phyloP scores from a whole-genome alignment of 805 yeast genomes.

The Suhomyces xylopsoci region DNA sequence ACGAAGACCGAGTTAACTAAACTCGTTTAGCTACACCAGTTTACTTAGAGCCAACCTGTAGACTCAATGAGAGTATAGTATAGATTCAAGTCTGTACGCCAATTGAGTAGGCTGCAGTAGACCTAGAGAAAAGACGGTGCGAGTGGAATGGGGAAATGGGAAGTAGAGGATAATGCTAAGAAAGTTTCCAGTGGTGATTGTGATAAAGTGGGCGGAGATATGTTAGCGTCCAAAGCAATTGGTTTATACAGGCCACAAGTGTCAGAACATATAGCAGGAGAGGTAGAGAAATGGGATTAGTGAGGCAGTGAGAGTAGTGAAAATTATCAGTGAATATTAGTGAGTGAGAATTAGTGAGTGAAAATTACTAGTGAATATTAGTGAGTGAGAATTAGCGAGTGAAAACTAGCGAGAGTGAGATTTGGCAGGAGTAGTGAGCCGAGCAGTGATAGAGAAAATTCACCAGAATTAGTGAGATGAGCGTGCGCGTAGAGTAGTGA shows the following conservation, averaged over 20 bases:
- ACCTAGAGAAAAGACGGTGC: not conserved
- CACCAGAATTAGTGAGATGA: too few species aligned
- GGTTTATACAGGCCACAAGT: too few species aligned
- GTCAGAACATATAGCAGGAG: too few species aligned
- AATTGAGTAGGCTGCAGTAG: not conserved
- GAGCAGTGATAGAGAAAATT: too few species aligned
- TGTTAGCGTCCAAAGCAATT: too few species aligned
- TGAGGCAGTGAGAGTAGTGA: not conserved
- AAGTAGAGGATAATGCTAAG: too few species aligned
- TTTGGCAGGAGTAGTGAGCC: not conserved
- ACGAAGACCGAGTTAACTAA: not conserved
- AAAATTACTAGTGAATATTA: not conserved
- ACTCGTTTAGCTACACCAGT: not conserved
- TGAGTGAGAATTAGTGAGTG: not conserved
- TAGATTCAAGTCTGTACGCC: too few species aligned
- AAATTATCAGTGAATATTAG: not conserved
- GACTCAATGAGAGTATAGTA: not conserved
- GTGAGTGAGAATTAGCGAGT: not conserved
- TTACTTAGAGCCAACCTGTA: not conserved
- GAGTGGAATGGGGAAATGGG: too few species aligned
- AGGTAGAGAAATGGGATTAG: not conserved
- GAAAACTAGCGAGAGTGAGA: too few species aligned
- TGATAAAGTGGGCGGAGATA: too few species aligned
- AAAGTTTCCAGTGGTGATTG: too few species aligned
- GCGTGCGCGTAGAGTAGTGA: too few species aligned